Evolutionary conservation across 2,329 filamentous ascomycete genomes (phyloP), one percentile per base, ranked within the genome.

Genomic region (Aspergillus nomiae): DNA sequence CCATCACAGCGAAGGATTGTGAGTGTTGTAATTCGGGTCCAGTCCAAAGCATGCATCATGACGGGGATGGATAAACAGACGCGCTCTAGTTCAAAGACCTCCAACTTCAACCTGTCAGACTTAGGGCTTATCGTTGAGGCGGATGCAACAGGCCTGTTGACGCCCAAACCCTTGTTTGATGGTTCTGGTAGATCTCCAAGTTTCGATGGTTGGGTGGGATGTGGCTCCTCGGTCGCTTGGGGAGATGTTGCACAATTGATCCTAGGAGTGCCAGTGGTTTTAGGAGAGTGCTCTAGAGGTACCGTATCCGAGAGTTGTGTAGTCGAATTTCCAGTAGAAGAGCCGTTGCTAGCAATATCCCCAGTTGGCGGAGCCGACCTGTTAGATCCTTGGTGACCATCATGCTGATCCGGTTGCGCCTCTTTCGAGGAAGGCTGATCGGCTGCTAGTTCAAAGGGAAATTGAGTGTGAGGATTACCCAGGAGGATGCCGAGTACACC

Each of bases 1-100:
- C 91, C 86, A 38, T 84, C 82, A 72, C 92, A 95, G 65, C 89
- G 84, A 53, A 95, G 84, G 24, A 95, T 84, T 0, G 92, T 94
- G 57, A 95, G 77, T 19, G 82, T 90, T 3, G 88, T 91, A 58
- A 95, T 76, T 11, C 84, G 81, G 1, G 87, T 87, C 91, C 91
- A 95, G 76, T 95, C 91, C 48, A 95, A 84, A 1, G 87, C 89
- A 64, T 86, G 86, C 54, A 87, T 84, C 60, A 92, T 82, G n/a
- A 92, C 87, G 10, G 87, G 83, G 48, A 92, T 84, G 1, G 89
- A 92, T n/a, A 95, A 78, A 0, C 87, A 85, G 3, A 94, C 85
- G 28, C 90, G 86, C 76, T 95, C 91, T 2, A 95, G 81, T 76
- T 93, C 91, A 11, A 95, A 80, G 1, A 84, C 87, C 63, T 91